Evolutionary conservation across 1,139 yeast genomes (phyloP).

Genomic region (Candida frijolesensis): DNA sequence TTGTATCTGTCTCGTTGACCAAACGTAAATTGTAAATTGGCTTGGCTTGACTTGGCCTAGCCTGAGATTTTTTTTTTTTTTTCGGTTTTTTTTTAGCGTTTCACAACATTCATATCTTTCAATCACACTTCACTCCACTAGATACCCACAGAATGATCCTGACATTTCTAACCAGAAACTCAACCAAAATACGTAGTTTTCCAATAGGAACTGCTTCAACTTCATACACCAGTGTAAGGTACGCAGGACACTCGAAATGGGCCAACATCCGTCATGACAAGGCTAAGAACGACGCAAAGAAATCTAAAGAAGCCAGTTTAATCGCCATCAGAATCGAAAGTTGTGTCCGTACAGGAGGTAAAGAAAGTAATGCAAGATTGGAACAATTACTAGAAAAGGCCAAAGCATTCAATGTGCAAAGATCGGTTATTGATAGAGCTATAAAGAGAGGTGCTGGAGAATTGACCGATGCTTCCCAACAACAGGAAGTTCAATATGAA

Average conservation of each 20-base stretch:
- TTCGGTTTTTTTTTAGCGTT: not conserved
- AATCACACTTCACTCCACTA: not conserved
- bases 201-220: not conserved
- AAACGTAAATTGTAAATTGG: not conserved
- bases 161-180: not conserved
- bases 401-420: constrained; percentile 73
- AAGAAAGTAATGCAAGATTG: constrained; percentile 69
- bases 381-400: constrained; percentile 81
- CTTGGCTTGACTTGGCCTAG: not conserved
- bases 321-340: constrained; percentile 73
- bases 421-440: constrained; percentile 84
- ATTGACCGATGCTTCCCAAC: constrained; percentile 32
- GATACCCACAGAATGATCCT: constrained; percentile 1
- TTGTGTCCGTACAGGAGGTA: constrained; percentile 61
- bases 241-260: constrained; percentile 92
- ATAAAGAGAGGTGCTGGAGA: constrained; percentile 80
- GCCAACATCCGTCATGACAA: constrained; percentile 92
- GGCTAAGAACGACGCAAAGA: constrained; percentile 85
- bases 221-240: constrained; percentile 8
- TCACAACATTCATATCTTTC: too few species aligned
- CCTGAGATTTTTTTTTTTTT: constrained; percentile 5
- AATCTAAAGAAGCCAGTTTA: constrained; percentile 69
- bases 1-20: too few species aligned
- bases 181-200: not conserved
- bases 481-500: constrained; percentile 65